phyloP scores from a whole-genome alignment of 805 yeast genomes.

The Metschnikowia lachancei region DNA sequence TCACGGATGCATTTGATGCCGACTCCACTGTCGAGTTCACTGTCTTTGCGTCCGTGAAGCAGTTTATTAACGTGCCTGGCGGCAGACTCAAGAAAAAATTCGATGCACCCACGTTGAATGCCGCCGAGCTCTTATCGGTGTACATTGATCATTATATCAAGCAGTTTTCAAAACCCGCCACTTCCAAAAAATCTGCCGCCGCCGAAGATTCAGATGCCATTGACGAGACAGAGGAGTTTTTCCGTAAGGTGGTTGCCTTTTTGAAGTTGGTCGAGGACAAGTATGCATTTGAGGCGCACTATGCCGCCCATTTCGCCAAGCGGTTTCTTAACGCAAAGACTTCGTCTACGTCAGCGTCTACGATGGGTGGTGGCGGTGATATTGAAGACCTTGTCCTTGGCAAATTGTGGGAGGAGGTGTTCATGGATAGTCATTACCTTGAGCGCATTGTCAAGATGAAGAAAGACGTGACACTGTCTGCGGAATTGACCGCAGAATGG shows the following conservation, averaged over 20 bases:
- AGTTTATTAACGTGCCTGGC: constrained; percentile 51
- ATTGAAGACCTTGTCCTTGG: constrained; percentile 68
- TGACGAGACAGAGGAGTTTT: constrained; percentile 34
- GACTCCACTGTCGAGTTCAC: constrained; percentile 52
- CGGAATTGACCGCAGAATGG: constrained; percentile 41
- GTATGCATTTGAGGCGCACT: constrained; percentile 80
- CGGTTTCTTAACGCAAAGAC: constrained; percentile 50
- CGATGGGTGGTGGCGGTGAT: constrained; percentile 32
- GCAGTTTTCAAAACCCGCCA: constrained; percentile 28
- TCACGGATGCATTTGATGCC: constrained; percentile 47
- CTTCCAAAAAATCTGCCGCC: constrained; percentile 13
- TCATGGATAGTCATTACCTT: constrained; percentile 61
- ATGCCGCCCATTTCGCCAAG: constrained; percentile 83
- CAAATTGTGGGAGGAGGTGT: constrained; percentile 70
- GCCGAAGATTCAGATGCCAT: constrained; percentile 13
- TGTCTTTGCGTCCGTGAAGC: constrained; percentile 59
- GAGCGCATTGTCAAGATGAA: constrained; percentile 84
- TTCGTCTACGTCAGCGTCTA: constrained; percentile 9
- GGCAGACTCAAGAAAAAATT: constrained; percentile 46
- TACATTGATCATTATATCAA: constrained; percentile 42
- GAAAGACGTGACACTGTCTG: constrained; percentile 61
- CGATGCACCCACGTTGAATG: constrained; percentile 36
- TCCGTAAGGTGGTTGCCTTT: constrained; percentile 57
- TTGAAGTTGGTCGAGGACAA: constrained; percentile 74
- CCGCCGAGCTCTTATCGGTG: constrained; percentile 40